A percentile compares a stretch with the other conserved stretches of the same genome.
Evolutionary conservation across 176 grass and related monocot species (phyloP).

Genomic region (Phoenix roebelenii): DNA sequence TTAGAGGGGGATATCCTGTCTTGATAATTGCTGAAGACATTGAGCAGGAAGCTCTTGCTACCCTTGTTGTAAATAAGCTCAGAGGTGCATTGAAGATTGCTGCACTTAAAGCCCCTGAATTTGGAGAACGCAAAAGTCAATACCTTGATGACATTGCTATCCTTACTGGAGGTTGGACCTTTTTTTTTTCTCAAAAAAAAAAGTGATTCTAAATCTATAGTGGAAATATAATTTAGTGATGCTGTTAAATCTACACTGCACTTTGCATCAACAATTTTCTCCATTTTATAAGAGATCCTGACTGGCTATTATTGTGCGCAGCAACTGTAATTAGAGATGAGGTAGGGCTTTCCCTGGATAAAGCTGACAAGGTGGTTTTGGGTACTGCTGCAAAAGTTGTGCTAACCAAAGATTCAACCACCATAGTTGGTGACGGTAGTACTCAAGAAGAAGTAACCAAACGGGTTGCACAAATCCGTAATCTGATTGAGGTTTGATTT

Average conservation of each 20-base stretch:
- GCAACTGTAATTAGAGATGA: conserved; percentile 91
- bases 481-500: conserved; percentile 64
- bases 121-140: conserved; percentile 83
- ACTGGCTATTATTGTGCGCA: conserved; percentile 16
- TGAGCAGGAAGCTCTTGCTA: conserved; percentile 95
- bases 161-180: conserved; percentile 58
- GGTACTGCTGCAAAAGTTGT: conserved; percentile 82
- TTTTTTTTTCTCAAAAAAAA: background rate
- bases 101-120: conserved; percentile 90
- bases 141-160: conserved; percentile 98
- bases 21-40: conserved; percentile 90
- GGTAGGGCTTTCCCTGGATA: conserved; percentile 78
- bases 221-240: no score
- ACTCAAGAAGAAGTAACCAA: conserved; percentile 90
- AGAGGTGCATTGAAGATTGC: conserved; percentile 88
- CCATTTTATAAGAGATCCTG: no score
- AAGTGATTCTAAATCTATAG: no score
- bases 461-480: conserved; percentile 80
- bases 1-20: conserved; percentile 70
- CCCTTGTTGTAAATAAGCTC: conserved; percentile 91
- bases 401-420: conserved; percentile 81
- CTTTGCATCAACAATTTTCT: background rate
- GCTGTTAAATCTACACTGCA: background rate
- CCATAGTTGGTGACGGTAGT: conserved; percentile 90
- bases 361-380: conserved; percentile 71